Evolutionary conservation across 805 yeast species (phyloP), one percentile per base, ranked within the genome.

Genomic region (Metschnikowia lachancei): DNA sequence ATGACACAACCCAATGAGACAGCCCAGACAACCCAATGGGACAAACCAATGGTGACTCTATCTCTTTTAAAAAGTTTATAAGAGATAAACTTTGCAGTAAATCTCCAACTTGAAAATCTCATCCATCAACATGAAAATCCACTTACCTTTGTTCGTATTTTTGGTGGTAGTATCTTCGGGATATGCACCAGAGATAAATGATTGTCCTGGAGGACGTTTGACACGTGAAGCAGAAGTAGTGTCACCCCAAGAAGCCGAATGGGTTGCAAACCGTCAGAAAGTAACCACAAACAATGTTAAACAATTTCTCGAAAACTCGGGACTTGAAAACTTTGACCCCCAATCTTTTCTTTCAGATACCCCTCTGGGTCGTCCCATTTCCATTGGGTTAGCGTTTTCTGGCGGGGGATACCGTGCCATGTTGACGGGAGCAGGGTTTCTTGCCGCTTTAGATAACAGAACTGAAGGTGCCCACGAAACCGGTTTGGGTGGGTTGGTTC

Each of bases 351-450:
- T 49, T 12, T 11, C 38, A 1, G 18, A 40, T 26, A 28, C 44
- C n/a, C n/a, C 36, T 8, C 42, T 35, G 13, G 35, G 43, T 19
- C 29, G 36, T 26, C 36, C 39, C 4, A 33, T 49, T 3, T 12
- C 28, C 3, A 40, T 49, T 20, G 50, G 52, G 6, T 31, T 49
- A 30, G 50, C 52, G 1, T 45, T 49, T 18, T 46, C 50, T 5
- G 52, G 52, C 3, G 52, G 52, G 2, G 52, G 52, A 3, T 33
- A 35, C 39, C 37, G 52, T n/a, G 52, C 52, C 33, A 45, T 49
- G 50, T 19, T 44, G 5, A 30, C 46, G 14, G 52, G 50, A 1
- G 52, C 52, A 6, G 52, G 47, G 3, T 39, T 26, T n/a, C 18
- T 49, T 17, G 32, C 47, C 18, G 52, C 49, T 8, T 29, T 49